Base-by-base conservation (phyloP, 192 early-diverging fungal genomes). In the Coemansia biformis region DNA sequence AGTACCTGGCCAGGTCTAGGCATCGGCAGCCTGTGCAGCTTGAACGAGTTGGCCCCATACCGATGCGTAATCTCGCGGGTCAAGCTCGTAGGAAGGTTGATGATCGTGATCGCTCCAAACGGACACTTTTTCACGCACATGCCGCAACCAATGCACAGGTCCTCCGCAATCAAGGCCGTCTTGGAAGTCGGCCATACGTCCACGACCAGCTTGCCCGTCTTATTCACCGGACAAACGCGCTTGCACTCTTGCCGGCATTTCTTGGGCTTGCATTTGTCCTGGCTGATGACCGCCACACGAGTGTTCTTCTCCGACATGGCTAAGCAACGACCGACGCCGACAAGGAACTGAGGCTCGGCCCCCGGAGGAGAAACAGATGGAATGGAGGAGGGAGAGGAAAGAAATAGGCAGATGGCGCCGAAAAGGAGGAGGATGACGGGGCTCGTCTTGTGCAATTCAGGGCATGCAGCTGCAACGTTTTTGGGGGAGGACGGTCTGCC, bases 161-260 rank as follows among this genome's bases (percentile, higher is more conserved):
- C 85, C 71, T 98, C 95, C 14, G 93, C 95, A 49, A 98, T 93
- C 59, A 80, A 83, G 9, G 92, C 83, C 45, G 92, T 92, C 78
- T 96, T 96, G 47, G 82, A 83, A n/a, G 79, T 79, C 12, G 85
- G 78, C 32, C 69, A 69, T 26, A 92, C 95, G 68, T 93, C 90
- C 75, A 98, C 96, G 63, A 92, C 96, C 53, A 96, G 81, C 83
- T 82, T 81, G 90, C 93, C 95, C 91, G 96, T 95, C 46, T 87
- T 76, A 44, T 93, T 91, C 18, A 98, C 95, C 10, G 95, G 95
- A 57, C 95, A 98, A 15, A 85, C 82, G 57, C 86, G 86, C 76
- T 96, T 96, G 81, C 95, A 98, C 74, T 98, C 95, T 63, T 95
- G 95, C 68, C 90, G 78, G 63, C 95, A 98, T 67, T 96, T 95